These are phyloP conservation scores for Penicillium sp. DNA, from an alignment of 2,329 filamentous ascomycete genomes.

Conservation along the genomic window DNA sequence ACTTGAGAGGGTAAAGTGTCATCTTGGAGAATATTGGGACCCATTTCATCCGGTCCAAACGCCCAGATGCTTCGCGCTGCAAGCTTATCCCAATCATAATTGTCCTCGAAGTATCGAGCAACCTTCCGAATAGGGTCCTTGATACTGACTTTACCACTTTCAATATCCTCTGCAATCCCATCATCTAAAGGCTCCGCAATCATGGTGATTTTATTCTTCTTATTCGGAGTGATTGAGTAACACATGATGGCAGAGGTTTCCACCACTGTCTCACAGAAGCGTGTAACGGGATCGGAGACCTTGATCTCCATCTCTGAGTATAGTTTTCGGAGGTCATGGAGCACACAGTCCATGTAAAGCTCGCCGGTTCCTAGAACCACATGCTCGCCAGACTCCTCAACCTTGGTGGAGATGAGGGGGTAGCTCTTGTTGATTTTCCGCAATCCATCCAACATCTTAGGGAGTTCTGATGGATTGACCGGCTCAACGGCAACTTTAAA, in stretches of 20 bases:
- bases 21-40: constrained; percentile 93
- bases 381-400: constrained; percentile 96
- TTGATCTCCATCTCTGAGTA: constrained; percentile 99
- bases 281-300: constrained; percentile 93
- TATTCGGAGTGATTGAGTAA: constrained; percentile 96
- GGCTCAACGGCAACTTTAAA: constrained; percentile 98
- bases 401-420: constrained; percentile 91
- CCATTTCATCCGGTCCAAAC: constrained; percentile 92
- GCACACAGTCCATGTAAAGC: constrained; percentile 98
- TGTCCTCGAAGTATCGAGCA: constrained; percentile 95
- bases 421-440: constrained; percentile 98
- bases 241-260: constrained; percentile 98
- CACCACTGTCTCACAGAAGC: constrained; percentile 96
- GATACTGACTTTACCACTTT: constrained; percentile 85
- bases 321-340: constrained; percentile 88
- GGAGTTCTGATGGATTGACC: constrained; percentile 94
- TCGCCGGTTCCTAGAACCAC: constrained; percentile 93
- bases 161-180: constrained; percentile 92
- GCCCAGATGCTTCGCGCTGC: constrained; percentile 97
- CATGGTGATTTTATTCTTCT: constrained; percentile 99
- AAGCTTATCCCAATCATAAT: constrained; percentile 94
- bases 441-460: constrained; percentile 97
- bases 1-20: constrained; percentile 93
- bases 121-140: constrained; percentile 89
- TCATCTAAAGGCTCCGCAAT: constrained; percentile 94